Conservation (phyloP, 2,329 filamentous ascomycete genomes). For the Colletotrichum neosansevieriae region DNA sequence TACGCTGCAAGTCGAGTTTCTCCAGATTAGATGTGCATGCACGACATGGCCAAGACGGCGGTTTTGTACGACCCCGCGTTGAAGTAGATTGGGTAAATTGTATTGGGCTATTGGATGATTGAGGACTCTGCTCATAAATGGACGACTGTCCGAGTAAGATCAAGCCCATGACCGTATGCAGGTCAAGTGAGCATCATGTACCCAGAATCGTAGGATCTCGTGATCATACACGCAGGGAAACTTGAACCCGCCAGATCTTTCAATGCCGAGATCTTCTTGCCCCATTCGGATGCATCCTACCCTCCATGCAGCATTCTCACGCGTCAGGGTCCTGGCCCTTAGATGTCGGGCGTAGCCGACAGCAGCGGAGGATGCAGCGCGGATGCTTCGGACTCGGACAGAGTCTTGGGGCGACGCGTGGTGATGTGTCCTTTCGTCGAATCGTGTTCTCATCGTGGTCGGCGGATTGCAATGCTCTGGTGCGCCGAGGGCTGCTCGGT, state of each 20-base stretch:
- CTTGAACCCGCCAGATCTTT: not conserved
- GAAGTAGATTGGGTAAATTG: not conserved
- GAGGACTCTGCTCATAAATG: not conserved
- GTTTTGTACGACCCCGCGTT: not conserved
- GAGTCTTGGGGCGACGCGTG: not conserved
- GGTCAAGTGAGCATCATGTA: not conserved
- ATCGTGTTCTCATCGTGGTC: not conserved
- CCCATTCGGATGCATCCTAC: not conserved
- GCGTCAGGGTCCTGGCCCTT: conserved; percentile 6
- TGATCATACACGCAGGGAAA: conserved; percentile 1
- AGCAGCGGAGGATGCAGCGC: not conserved
- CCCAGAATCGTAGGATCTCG: not conserved
- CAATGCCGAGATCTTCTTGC: not conserved
- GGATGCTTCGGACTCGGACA: not conserved
- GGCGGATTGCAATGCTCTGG: not conserved
- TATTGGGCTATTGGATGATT: not conserved
- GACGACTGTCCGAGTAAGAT: too few species aligned
- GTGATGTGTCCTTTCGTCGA: not conserved
- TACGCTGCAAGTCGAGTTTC: not conserved
- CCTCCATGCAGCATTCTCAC: not conserved
- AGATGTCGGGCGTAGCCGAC: conserved; percentile 1
- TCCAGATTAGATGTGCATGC: conserved; percentile 4
- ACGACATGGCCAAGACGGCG: not conserved
- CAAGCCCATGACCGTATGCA: not conserved
- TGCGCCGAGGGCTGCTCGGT: not conserved